Base-by-base conservation (phyloP, 768 basidiomycete species). In the Kwoniella pini region DNA sequence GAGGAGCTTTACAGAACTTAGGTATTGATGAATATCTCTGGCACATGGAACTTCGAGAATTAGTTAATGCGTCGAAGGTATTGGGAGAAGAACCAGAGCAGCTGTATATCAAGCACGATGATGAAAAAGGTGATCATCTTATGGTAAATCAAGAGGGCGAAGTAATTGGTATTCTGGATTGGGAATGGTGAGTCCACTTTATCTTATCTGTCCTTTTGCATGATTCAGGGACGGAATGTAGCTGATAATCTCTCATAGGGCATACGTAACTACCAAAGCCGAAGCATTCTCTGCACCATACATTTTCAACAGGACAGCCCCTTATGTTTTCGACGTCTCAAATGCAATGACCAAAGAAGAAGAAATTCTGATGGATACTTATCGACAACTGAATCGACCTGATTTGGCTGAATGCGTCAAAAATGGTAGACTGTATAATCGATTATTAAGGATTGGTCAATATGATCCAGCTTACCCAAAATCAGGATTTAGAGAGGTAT, bases 91-190 rank as follows among this genome's bases (percentile, higher is more conserved):
- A 50, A 12, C 60, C 42, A 15, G 55, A 67, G 21, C 27, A 51
- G 11, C 65, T 66, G 44, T 70, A 40, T 45, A 52, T 72, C 40
- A 62, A 56, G 36, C 67, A 71, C 43, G 56, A 39, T 46, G 57
- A 73, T 26, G 59, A 65, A 36, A 68, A 68, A 40, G 76, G 65
- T 17, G 74, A 68, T 63, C 72, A 77, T 21, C 60, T 70, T 15
- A 54, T 78, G 40, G 62, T 73, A 33, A 63, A 74, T 50, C 57
- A 67, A 12, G 50, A 64, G 9, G 56, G 60, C 43, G 53, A 68
- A 24, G 64, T 76, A 24, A 26, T 60, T 1, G 64, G 69, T 13
- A 62, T 78, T 38, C 67, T 79, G 39, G 70, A 79, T 52, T 78
- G 77, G 77, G 77, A 79, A 48, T 71, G 63, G 63, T 64, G 22